Evolutionary conservation across 345 rosid genomes (phyloP).

Genomic region (Gossypium mustelinum): DNA sequence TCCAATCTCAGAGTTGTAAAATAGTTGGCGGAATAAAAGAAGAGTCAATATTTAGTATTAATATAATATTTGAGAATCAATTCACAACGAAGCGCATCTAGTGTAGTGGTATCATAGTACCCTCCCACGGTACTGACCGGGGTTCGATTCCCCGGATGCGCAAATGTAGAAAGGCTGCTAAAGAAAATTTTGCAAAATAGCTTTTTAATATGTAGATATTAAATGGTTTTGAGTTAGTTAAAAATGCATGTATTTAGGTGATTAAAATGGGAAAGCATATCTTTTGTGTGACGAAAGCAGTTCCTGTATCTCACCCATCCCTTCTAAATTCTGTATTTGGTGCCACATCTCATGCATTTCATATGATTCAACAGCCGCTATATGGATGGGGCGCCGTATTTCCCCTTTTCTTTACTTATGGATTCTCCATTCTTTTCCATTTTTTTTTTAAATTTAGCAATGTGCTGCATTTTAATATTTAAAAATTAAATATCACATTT

Average conservation of each 20-base stretch:
- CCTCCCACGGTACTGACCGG: conserved; percentile 96
- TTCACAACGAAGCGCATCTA: conserved; percentile 47
- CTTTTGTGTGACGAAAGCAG: not conserved
- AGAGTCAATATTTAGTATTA: not conserved
- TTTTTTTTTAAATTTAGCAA: no score
- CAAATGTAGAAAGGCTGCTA: not conserved
- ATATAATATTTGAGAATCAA: rapidly evolving
- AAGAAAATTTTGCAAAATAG: no score
- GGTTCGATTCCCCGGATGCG: conserved; percentile 98
- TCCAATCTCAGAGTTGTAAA: not conserved
- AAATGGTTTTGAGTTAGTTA: not conserved
- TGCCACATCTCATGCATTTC: not conserved
- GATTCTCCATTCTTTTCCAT: no score
- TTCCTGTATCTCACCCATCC: not conserved
- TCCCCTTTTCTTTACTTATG: no score
- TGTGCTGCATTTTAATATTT: no score
- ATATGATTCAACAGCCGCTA: not conserved
- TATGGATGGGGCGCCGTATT: no score
- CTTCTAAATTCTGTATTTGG: not conserved
- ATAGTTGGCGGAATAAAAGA: not conserved
- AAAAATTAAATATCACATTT: no score
- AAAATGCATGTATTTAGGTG: not conserved
- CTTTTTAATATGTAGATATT: not conserved
- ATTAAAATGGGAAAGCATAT: not conserved
- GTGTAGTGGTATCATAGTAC: conserved; percentile 98